phyloP scores from a whole-genome alignment of 345 rosid genomes.

The Arabidopsis suecica region DNA sequence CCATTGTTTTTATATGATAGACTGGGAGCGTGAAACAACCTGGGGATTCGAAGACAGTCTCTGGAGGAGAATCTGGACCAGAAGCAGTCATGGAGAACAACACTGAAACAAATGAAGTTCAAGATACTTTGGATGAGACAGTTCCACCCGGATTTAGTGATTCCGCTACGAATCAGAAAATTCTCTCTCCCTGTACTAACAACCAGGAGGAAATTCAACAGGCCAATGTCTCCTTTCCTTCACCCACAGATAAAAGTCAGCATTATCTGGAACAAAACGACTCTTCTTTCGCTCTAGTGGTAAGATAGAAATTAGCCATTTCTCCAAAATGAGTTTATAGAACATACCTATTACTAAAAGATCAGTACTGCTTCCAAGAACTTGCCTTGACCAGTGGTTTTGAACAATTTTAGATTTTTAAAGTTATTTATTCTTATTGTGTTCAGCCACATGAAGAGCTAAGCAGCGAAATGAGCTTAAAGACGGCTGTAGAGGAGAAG shows the following conservation, averaged over 20 bases:
- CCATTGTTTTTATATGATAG: constrained; percentile 42
- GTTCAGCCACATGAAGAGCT: constrained; percentile 33
- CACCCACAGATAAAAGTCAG: constrained; percentile 17
- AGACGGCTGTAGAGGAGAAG: constrained; percentile 21
- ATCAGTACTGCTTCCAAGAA: neutral
- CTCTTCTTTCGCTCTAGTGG: constrained; percentile 26
- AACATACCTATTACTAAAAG: neutral
- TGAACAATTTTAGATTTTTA: neutral
- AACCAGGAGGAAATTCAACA: constrained; percentile 42
- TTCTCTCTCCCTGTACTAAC: constrained; percentile 25
- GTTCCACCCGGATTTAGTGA: constrained; percentile 33
- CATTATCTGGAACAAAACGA: constrained; percentile 24
- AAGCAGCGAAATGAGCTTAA: constrained; percentile 13
- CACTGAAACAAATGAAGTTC: constrained; percentile 32
- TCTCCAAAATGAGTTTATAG: neutral
- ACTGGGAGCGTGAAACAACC: constrained; percentile 48
- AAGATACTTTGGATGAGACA: constrained; percentile 45
- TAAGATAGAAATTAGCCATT: constrained; percentile 13
- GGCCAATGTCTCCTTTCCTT: constrained; percentile 10
- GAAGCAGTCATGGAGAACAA: constrained; percentile 44
- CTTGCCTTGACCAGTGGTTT: constrained; percentile 18
- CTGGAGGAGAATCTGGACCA: constrained; percentile 48
- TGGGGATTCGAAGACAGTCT: constrained; percentile 42
- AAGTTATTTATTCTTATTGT: constrained; percentile 7
- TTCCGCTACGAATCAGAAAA: constrained; percentile 25